phyloP scores from a whole-genome alignment of 129 eudicot species.

The Escallonia herrerae region DNA sequence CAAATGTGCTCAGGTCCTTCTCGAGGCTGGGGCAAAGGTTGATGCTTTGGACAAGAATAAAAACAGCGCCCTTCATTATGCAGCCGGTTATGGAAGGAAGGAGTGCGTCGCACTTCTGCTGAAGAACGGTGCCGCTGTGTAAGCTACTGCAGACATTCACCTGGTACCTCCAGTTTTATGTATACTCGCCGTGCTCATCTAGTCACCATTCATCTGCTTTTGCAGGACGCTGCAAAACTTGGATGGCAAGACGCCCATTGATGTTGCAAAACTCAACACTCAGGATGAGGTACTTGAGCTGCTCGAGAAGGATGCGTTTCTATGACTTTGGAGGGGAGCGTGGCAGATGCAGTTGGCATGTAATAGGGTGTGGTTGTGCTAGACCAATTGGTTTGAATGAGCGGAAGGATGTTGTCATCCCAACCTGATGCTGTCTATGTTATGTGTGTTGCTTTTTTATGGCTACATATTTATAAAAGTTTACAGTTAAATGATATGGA shows the following conservation, averaged over 20 bases:
- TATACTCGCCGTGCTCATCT: background rate
- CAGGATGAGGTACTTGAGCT: conserved; percentile 70
- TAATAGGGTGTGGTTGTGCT: background rate
- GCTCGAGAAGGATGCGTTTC: conserved; percentile 89
- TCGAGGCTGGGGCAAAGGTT: conserved; percentile 91
- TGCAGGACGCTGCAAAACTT: conserved; percentile 88
- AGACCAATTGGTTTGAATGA: background rate
- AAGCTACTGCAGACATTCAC: conserved; percentile 19
- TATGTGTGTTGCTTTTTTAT: background rate
- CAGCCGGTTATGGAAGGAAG: conserved; percentile 95
- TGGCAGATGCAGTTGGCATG: background rate
- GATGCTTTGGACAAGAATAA: conserved; percentile 93
- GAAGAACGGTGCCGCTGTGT: conserved; percentile 94
- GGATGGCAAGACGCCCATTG: conserved; percentile 91
- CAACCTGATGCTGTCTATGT: background rate
- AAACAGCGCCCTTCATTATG: conserved; percentile 96
- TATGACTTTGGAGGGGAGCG: conserved; percentile 24
- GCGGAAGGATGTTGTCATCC: background rate
- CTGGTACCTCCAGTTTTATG: background rate
- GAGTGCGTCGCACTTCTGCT: conserved; percentile 86
- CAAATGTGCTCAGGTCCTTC: conserved; percentile 74
- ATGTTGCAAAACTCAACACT: conserved; percentile 85
- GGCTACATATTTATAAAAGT: background rate
- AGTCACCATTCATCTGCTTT: background rate
- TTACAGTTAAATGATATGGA: no score